phyloP scores from a whole-genome alignment of 2,329 filamentous ascomycete species.

The Daldinia sp. region DNA sequence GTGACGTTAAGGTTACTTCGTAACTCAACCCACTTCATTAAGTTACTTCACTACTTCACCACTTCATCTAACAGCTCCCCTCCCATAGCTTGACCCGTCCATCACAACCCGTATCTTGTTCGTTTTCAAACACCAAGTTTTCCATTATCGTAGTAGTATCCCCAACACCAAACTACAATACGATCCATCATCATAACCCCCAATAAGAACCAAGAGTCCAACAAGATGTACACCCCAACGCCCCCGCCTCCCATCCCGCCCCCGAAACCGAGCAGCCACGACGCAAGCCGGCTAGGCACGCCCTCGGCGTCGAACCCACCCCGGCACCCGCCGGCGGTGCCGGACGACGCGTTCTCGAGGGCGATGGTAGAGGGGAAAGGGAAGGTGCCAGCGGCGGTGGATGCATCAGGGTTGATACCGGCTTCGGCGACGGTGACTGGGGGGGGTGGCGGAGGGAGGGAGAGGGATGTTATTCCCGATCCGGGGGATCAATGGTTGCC shows the following conservation, averaged over 20 bases:
- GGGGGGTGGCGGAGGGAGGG: slow-evolving; percentile 44
- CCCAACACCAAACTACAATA: neutral
- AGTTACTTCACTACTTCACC: too few relatives aligned
- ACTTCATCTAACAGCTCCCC: neutral
- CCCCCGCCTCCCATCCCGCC: slow-evolving; percentile 73
- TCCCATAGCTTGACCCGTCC: neutral
- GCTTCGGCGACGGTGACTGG: slow-evolving; percentile 34
- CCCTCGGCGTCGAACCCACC: slow-evolving; percentile 61
- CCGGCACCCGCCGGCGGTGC: slow-evolving; percentile 53
- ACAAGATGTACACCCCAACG: slow-evolving; percentile 51
- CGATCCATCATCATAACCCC: neutral
- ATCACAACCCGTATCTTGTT: neutral
- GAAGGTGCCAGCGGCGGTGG: slow-evolving; percentile 31
- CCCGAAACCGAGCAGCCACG: slow-evolving; percentile 75
- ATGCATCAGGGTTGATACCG: slow-evolving; percentile 46
- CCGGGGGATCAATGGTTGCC: slow-evolving; percentile 82
- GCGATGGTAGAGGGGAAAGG: slow-evolving; percentile 39
- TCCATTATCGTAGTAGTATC: neutral
- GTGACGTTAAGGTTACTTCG: neutral
- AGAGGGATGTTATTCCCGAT: slow-evolving; percentile 56
- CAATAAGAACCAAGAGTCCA: too few relatives aligned
- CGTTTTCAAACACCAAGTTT: neutral
- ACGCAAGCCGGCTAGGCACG: slow-evolving; percentile 72
- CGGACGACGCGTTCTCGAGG: slow-evolving; percentile 42
- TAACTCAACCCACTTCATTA: neutral